Evolutionary conservation across 371 early-diverging fungal species (phyloP).

Genomic region (Apophysomyces ossiformis): DNA sequence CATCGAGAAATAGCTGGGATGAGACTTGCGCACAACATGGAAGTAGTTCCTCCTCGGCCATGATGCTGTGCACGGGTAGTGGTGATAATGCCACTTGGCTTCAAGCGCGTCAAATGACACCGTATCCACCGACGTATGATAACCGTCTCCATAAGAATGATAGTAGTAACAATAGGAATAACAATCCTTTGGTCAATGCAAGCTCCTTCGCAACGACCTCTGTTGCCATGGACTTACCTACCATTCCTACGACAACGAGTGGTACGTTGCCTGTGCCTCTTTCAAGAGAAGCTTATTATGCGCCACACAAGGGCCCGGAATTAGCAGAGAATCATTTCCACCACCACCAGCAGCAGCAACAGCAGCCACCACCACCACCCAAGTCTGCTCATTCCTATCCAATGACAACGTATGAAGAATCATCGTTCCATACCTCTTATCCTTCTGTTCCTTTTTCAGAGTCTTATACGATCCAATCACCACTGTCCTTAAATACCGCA

Average conservation of each 20-base stretch:
- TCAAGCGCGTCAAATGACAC: background rate
- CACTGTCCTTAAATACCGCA: constrained; percentile 1
- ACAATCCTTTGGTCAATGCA: background rate
- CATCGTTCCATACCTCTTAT: constrained; percentile 3
- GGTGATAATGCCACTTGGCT: background rate
- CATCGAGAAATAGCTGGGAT: constrained; percentile 3
- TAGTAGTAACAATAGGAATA: background rate
- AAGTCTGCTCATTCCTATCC: background rate
- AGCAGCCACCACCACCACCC: background rate
- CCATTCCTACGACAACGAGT: background rate
- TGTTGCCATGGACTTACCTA: background rate
- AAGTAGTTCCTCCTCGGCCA: background rate
- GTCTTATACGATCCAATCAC: background rate
- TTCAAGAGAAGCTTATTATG: constrained; percentile 2
- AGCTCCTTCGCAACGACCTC: background rate
- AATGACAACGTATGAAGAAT: constrained; percentile 1
- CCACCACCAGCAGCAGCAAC: background rate
- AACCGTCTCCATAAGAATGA: background rate
- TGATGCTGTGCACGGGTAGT: constrained; percentile 1
- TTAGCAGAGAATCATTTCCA: background rate
- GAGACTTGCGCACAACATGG: background rate
- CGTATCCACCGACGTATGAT: background rate
- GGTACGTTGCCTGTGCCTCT: background rate
- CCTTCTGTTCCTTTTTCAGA: background rate
- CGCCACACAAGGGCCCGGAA: background rate